Evolutionary conservation across 805 yeast species (phyloP).

Genomic region (Cyberlindnera veronae): DNA sequence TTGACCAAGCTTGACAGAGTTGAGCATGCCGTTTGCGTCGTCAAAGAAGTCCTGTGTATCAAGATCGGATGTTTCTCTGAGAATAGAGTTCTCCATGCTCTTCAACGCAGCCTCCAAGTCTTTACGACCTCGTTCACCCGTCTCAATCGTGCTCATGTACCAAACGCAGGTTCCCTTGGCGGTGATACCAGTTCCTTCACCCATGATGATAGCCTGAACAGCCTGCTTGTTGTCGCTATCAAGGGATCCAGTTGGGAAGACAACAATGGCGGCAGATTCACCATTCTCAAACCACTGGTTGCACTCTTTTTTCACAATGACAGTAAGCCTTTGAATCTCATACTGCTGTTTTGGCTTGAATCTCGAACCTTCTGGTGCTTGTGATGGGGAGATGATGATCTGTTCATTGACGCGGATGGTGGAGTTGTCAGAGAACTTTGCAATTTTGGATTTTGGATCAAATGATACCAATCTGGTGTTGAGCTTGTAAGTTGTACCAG

Average conservation of each 20-base stretch:
- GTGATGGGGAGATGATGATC: slow-evolving; percentile 73
- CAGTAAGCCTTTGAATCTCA: slow-evolving; percentile 70
- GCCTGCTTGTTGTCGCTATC: slow-evolving; percentile 60
- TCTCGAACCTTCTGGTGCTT: slow-evolving; percentile 41
- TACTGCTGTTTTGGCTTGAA: slow-evolving; percentile 43
- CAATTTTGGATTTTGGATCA: slow-evolving; percentile 65
- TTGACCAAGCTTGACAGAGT: slow-evolving; percentile 83
- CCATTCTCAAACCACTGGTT: slow-evolving; percentile 86
- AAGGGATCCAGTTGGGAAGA: slow-evolving; percentile 85
- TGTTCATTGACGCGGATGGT: slow-evolving; percentile 74
- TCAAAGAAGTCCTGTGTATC: slow-evolving; percentile 37
- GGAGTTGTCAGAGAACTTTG: slow-evolving; percentile 73
- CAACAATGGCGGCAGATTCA: slow-evolving; percentile 83
- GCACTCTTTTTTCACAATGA: slow-evolving; percentile 83
- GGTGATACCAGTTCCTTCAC: slow-evolving; percentile 83
- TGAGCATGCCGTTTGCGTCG: slow-evolving; percentile 56
- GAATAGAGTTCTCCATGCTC: slow-evolving; percentile 73
- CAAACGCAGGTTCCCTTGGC: slow-evolving; percentile 86
- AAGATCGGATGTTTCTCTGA: slow-evolving; percentile 65
- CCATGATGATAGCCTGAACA: slow-evolving; percentile 85
- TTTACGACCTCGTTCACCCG: slow-evolving; percentile 60
- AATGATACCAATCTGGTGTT: slow-evolving; percentile 61
- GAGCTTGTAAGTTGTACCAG: slow-evolving; percentile 89
- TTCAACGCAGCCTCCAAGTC: slow-evolving; percentile 79
- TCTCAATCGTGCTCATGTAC: slow-evolving; percentile 81